Evolutionary conservation across 1,139 yeast genomes (phyloP).

Genomic region (Tardiomyces depauwii): DNA sequence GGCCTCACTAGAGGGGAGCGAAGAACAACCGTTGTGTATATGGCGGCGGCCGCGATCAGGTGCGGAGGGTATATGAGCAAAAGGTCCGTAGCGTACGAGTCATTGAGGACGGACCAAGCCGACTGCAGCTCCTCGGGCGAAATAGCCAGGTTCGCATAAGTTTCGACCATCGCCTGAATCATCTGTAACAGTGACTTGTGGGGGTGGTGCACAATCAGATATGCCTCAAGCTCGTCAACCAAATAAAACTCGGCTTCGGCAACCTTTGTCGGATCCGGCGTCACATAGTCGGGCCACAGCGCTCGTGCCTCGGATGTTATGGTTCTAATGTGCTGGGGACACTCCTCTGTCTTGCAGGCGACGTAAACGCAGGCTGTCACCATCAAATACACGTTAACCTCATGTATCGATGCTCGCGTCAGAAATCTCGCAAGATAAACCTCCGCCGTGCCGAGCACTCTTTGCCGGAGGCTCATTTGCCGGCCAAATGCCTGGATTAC

Average conservation of each 20-base stretch:
- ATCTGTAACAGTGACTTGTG: slow-evolving; percentile 64
- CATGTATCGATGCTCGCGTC: slow-evolving; percentile 61
- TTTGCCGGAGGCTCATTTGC: slow-evolving; percentile 63
- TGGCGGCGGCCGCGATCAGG: slow-evolving; percentile 74
- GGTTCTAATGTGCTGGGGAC: slow-evolving; percentile 86
- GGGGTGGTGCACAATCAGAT: slow-evolving; percentile 78
- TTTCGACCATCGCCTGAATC: slow-evolving; percentile 31
- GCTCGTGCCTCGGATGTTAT: slow-evolving; percentile 77
- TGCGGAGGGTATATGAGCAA: slow-evolving; percentile 83
- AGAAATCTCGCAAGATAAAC: slow-evolving; percentile 68
- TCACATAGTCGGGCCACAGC: slow-evolving; percentile 90
- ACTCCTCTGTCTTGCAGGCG: slow-evolving; percentile 90
- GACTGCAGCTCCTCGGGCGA: slow-evolving; percentile 69
- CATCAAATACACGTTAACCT: slow-evolving; percentile 68
- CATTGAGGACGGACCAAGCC: slow-evolving; percentile 84
- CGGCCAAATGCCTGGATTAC: slow-evolving; percentile 66
- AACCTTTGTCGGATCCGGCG: slow-evolving; percentile 83
- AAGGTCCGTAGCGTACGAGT: slow-evolving; percentile 78
- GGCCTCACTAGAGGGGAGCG: slow-evolving; percentile 28
- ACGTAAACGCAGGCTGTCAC: slow-evolving; percentile 80
- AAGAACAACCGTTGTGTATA: slow-evolving; percentile 59
- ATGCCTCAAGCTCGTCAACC: slow-evolving; percentile 80
- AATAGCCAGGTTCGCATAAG: slow-evolving; percentile 26
- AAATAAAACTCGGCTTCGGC: slow-evolving; percentile 94
- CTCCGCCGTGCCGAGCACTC: slow-evolving; percentile 84